Conservation (phyloP, 768 basidiomycete species). For the Mrakia gelida region DNA sequence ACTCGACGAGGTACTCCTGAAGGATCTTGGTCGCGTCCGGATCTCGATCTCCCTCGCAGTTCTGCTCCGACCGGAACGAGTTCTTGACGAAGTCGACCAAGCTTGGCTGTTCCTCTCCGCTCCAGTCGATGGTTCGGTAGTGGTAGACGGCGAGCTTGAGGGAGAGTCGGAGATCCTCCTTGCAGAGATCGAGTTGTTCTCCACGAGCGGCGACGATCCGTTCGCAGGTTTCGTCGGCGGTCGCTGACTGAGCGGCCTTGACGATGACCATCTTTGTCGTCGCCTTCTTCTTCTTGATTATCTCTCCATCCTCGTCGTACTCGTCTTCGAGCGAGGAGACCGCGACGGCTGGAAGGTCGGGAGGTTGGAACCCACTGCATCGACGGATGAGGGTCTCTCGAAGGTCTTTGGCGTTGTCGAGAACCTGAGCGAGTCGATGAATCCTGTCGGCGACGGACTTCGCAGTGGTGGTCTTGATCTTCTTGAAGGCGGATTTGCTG, state of each 20-base stretch:
- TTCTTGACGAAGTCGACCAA: neutral
- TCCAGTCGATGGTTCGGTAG: neutral
- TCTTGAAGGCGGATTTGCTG: neutral
- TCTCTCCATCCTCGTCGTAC: neutral
- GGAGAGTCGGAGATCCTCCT: neutral
- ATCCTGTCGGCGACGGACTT: neutral
- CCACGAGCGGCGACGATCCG: neutral
- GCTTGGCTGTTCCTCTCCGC: neutral
- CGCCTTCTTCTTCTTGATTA: neutral
- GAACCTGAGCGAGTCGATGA: neutral
- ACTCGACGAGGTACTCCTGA: neutral
- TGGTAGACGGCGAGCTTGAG: neutral
- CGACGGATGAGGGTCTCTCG: constrained; percentile 2
- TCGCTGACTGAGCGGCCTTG: neutral
- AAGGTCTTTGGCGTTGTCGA: neutral
- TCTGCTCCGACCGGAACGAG: neutral
- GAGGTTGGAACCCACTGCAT: no score
- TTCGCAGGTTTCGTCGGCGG: neutral
- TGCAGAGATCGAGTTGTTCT: neutral
- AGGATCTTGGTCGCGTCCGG: neutral
- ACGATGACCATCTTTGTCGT: neutral
- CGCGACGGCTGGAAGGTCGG: neutral
- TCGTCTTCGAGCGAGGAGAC: neutral
- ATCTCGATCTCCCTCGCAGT: neutral
- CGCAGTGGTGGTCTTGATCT: neutral